phyloP scores from a whole-genome alignment of 176 grass and related monocot genomes.

The Oryza officinalis region DNA sequence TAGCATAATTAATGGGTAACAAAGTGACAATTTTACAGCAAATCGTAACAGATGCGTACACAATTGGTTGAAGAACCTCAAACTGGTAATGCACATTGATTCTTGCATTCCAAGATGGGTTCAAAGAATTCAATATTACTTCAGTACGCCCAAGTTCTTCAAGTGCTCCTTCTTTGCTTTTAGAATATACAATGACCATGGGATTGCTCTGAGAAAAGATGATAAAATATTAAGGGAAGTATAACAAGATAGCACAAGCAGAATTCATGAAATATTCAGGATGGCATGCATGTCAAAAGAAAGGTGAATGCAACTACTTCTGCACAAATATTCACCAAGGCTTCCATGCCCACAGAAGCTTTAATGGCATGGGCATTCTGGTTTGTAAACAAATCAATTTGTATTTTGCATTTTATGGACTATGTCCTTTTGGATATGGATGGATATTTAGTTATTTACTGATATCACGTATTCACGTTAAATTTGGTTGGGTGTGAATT shows the following conservation, averaged over 20 bases:
- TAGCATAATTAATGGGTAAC: constrained; percentile 29
- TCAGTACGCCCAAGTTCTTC: constrained; percentile 97
- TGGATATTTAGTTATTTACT: neutral
- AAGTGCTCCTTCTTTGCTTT: constrained; percentile 74
- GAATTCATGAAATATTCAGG: neutral
- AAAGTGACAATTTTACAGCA: constrained; percentile 25
- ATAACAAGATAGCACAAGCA: constrained; percentile 5
- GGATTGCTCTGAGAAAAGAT: constrained; percentile 66
- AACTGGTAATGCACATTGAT: constrained; percentile 85
- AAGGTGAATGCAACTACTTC: constrained; percentile 9
- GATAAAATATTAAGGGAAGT: constrained; percentile 29
- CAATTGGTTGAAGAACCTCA: constrained; percentile 85
- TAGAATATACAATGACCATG: constrained; percentile 70
- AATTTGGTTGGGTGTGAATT: neutral
- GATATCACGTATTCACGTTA: neutral
- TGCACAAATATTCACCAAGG: neutral
- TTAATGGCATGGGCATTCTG: neutral
- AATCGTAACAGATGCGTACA: constrained; percentile 66
- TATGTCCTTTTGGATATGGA: neutral
- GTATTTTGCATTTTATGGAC: neutral
- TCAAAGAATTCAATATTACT: constrained; percentile 79
- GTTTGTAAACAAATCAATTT: neutral
- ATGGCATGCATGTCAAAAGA: constrained; percentile 14
- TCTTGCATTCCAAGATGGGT: constrained; percentile 76
- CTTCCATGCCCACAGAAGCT: neutral